Conservation (phyloP, 2,329 filamentous ascomycete species). For the Neobulgaria alba region DNA sequence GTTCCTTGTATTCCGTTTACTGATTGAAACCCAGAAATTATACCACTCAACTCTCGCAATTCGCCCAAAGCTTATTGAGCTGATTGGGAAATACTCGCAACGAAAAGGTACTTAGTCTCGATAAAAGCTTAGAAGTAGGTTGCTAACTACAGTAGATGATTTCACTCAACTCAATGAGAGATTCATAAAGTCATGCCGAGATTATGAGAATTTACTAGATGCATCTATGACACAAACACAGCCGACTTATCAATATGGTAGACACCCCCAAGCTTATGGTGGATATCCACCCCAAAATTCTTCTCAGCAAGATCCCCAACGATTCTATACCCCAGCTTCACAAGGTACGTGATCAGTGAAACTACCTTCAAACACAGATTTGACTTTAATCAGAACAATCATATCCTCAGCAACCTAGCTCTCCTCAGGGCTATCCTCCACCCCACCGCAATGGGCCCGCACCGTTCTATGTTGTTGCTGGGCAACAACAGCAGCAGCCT, state of each 20-base stretch:
- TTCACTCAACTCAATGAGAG: conserved; percentile 98
- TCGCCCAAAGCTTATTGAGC: conserved; percentile 89
- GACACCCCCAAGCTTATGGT: conserved; percentile 31
- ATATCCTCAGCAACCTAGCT: conserved; percentile 39
- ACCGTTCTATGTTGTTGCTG: conserved; percentile 55
- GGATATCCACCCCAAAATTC: conserved; percentile 29
- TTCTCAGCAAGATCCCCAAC: conserved; percentile 51
- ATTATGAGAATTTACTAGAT: conserved; percentile 94
- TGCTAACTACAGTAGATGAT: conserved; percentile 57
- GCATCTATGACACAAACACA: conserved; percentile 94
- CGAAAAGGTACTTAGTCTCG: conserved; percentile 67
- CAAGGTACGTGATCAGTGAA: conserved; percentile 23
- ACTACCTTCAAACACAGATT: not conserved
- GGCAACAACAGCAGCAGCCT: conserved; percentile 25
- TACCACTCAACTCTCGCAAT: conserved; percentile 95
- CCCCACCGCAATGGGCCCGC: conserved; percentile 45
- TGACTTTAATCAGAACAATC: conserved; percentile 26
- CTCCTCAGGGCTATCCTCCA: conserved; percentile 48
- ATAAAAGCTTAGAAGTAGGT: conserved; percentile 4
- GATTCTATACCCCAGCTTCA: conserved; percentile 59
- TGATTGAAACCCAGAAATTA: conserved; percentile 58
- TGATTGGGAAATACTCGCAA: conserved; percentile 98
- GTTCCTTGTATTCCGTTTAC: no score
- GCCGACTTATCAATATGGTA: conserved; percentile 65
- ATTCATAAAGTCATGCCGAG: conserved; percentile 95